Conservation (phyloP, 2,329 filamentous ascomycete species). For the Xylariales sp. region DNA sequence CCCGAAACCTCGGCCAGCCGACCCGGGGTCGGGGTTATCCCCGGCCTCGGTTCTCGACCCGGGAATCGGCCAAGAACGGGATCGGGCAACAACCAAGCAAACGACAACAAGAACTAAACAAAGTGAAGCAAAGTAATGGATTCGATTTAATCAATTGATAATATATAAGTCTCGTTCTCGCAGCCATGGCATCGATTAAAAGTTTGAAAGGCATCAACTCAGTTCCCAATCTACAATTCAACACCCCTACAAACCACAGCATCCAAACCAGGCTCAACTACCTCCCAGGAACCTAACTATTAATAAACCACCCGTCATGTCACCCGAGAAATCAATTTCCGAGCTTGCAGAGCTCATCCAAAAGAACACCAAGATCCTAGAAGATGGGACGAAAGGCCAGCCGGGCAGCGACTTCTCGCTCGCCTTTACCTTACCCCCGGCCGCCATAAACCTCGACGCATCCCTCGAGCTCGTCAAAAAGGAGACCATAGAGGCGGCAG, state of each 20-base stretch:
- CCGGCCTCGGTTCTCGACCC: conserved; percentile 17
- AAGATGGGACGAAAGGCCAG: conserved; percentile 39
- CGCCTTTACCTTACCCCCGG: conserved; percentile 35
- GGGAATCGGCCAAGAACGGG: neutral
- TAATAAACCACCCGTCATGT: conserved; percentile 31
- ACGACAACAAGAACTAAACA: neutral
- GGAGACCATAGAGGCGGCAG: conserved; percentile 43
- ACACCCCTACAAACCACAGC: neutral
- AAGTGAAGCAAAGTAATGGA: neutral
- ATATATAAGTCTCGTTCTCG: neutral
- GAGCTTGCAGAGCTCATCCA: conserved; percentile 44
- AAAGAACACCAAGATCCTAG: conserved; percentile 35
- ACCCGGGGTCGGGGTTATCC: conserved; percentile 31
- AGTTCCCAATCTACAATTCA: neutral
- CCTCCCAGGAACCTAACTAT: neutral
- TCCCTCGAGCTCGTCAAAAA: conserved; percentile 33
- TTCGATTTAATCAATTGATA: neutral
- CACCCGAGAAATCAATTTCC: conserved; percentile 40
- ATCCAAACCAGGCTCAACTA: neutral
- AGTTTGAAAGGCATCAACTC: neutral
- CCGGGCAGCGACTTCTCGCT: conserved; percentile 42
- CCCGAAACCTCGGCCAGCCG: conserved; percentile 23
- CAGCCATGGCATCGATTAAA: conserved; percentile 8
- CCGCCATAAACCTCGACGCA: conserved; percentile 20
- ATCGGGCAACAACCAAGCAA: neutral